phyloP scores from a whole-genome alignment of 177 flowering plant species.

The Telopea speciosissima region DNA sequence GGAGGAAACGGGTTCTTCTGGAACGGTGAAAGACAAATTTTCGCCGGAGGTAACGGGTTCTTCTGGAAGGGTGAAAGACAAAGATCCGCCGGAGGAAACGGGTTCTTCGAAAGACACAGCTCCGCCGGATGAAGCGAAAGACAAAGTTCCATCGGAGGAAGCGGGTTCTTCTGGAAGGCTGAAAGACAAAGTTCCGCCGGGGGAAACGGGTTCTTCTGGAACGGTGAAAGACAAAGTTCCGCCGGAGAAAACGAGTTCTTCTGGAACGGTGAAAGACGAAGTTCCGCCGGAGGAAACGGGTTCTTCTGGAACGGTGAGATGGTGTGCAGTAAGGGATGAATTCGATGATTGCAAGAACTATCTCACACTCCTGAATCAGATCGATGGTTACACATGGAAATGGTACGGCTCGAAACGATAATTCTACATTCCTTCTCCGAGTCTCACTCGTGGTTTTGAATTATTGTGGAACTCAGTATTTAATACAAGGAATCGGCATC shows the following conservation, averaged over 20 bases:
- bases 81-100: neutral
- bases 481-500: too few species aligned
- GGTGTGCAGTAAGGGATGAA: slow-evolving; percentile 30
- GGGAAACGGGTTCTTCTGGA: slow-evolving; percentile 2
- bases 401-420: slow-evolving; percentile 13
- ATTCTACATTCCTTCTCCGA: too few species aligned
- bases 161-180: neutral
- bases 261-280: slow-evolving; percentile 13
- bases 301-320: slow-evolving; percentile 16
- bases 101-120: neutral
- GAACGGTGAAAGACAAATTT: slow-evolving; percentile 12
- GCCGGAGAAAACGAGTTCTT: slow-evolving; percentile 3
- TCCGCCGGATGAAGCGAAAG: slow-evolving; percentile 4
- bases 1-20: slow-evolving; percentile 4
- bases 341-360: slow-evolving; percentile 16
- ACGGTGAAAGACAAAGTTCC: slow-evolving; percentile 12
- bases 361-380: slow-evolving; percentile 11
- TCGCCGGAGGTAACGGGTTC: slow-evolving; percentile 3
- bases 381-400: slow-evolving; percentile 18
- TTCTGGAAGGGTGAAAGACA: slow-evolving; percentile 15
- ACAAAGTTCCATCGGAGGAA: slow-evolving; percentile 2
- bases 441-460: too few species aligned
- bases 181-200: neutral
- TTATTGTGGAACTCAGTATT: too few species aligned
- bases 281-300: slow-evolving; percentile 1